A percentile compares a stretch with the other conserved stretches of the same genome.
These are phyloP conservation scores for Ceratocystiopsis brevicomis DNA, from an alignment of 2,329 filamentous ascomycete species.

Conservation along the genomic window DNA sequence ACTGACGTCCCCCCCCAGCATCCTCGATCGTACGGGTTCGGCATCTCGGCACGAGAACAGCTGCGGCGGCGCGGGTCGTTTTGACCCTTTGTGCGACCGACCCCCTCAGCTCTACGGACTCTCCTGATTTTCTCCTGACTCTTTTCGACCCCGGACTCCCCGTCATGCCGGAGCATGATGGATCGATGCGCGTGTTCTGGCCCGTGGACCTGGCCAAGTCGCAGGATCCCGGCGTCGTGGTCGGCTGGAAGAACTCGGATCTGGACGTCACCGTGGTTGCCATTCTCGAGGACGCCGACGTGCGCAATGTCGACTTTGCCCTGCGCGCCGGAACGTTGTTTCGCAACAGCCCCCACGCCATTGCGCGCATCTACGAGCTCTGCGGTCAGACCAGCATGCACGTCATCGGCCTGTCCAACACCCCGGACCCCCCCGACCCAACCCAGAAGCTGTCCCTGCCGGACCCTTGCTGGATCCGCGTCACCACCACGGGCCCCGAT, in stretches of 20 bases:
- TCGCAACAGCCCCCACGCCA: conserved; percentile 61
- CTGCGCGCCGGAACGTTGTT: conserved; percentile 69
- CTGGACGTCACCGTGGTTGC: conserved; percentile 81
- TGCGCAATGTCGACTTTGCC: conserved; percentile 70
- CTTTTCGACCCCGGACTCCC: conserved; percentile 3
- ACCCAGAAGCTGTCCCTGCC: background rate
- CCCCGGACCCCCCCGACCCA: conserved; percentile 14
- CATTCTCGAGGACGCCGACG: conserved; percentile 77
- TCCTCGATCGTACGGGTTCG: conserved; percentile 56
- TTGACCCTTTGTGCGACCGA: conserved; percentile 31
- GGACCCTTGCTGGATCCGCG: conserved; percentile 51
- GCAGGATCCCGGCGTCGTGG: conserved; percentile 61
- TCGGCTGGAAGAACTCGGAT: conserved; percentile 89
- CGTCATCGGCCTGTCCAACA: conserved; percentile 70
- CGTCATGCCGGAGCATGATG: conserved; percentile 59
- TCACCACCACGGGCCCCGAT: conserved; percentile 34
- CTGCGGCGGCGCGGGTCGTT: conserved; percentile 87
- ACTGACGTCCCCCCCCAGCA: conserved; percentile 34
- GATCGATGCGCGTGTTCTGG: conserved; percentile 97
- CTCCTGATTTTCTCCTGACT: background rate
- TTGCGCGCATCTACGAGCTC: conserved; percentile 62
- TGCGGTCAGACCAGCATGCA: conserved; percentile 72
- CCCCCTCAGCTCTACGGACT: too few species aligned
- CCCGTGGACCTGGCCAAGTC: conserved; percentile 65
- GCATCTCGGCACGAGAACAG: conserved; percentile 90